A percentile compares a stretch with the other conserved stretches of the same genome.
Evolutionary conservation across 805 yeast species (phyloP).

Genomic region (Saccharomycopsis lassenensis): DNA sequence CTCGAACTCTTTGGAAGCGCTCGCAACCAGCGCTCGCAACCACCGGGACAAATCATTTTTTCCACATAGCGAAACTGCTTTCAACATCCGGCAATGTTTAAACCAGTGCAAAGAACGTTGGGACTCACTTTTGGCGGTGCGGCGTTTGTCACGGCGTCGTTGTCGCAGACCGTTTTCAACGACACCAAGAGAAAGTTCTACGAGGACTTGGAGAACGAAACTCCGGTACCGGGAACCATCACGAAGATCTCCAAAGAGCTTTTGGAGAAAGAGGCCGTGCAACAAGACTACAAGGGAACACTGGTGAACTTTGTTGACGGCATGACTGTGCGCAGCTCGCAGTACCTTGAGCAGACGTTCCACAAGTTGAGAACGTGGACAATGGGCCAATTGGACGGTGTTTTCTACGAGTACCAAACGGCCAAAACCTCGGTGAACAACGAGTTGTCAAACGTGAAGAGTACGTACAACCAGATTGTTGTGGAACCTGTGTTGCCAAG

Average conservation of each 20-base stretch:
- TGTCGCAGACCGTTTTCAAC: not conserved
- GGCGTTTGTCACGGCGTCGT: not conserved
- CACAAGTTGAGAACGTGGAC: constrained; percentile 30
- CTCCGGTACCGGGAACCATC: constrained; percentile 36
- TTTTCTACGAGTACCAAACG: constrained; percentile 35
- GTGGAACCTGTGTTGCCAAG: constrained; percentile 48
- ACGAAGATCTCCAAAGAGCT: constrained; percentile 21
- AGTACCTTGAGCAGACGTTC: constrained; percentile 34
- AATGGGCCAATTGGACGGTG: constrained; percentile 28
- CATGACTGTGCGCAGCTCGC: constrained; percentile 41
- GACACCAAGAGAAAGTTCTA: constrained; percentile 33
- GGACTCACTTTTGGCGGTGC: not conserved
- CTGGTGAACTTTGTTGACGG: constrained; percentile 38
- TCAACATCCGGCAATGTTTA: no score
- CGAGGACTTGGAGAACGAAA: constrained; percentile 37
- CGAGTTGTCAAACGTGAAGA: constrained; percentile 28
- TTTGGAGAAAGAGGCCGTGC: constrained; percentile 23
- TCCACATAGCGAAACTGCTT: no score
- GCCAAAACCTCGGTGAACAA: constrained; percentile 36
- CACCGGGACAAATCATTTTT: no score
- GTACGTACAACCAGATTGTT: constrained; percentile 27
- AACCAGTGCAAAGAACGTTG: no score
- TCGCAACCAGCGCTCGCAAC: no score
- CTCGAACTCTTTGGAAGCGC: no score
- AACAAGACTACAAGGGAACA: constrained; percentile 20